Evolutionary conservation across 176 grass and related monocot genomes (phyloP).

Genomic region (Triticum timopheevii): DNA sequence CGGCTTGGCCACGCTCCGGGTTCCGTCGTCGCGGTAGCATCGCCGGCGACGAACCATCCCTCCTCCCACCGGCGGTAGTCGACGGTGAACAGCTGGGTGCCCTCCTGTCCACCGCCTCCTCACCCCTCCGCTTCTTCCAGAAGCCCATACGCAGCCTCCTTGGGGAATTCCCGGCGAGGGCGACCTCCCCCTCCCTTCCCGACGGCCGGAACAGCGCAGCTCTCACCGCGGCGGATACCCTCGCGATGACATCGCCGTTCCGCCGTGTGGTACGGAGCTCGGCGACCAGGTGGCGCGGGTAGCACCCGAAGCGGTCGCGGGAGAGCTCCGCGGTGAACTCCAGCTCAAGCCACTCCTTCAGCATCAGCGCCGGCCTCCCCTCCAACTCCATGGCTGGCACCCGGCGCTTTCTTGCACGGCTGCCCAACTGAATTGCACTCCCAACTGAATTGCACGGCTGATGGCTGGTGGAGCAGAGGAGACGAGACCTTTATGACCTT

Average conservation of each 20-base stretch:
- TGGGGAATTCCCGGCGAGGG: slow-evolving; percentile 33
- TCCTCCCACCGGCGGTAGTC: background rate
- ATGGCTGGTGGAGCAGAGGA: background rate
- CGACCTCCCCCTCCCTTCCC: slow-evolving; percentile 13
- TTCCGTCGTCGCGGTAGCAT: slow-evolving; percentile 26
- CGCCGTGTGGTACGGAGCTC: slow-evolving; percentile 27
- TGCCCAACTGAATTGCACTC: background rate
- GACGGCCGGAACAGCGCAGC: slow-evolving; percentile 35
- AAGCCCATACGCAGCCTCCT: slow-evolving; percentile 35
- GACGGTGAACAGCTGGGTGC: slow-evolving; percentile 29
- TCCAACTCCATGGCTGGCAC: slow-evolving; percentile 28
- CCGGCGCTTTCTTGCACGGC: background rate
- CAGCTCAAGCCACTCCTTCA: slow-evolving; percentile 75
- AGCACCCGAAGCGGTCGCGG: slow-evolving; percentile 44
- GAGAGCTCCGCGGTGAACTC: slow-evolving; percentile 58
- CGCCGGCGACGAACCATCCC: background rate
- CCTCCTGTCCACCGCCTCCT: slow-evolving; percentile 11
- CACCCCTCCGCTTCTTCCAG: slow-evolving; percentile 48
- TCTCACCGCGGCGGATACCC: slow-evolving; percentile 49
- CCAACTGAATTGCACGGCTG: background rate
- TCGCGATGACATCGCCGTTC: slow-evolving; percentile 38
- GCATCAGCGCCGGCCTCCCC: slow-evolving; percentile 43
- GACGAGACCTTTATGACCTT: background rate
- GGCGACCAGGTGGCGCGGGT: slow-evolving; percentile 51
- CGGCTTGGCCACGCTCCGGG: background rate